Evolutionary conservation across 1,139 yeast species (phyloP).

Genomic region (Candida buenavistaensis): DNA sequence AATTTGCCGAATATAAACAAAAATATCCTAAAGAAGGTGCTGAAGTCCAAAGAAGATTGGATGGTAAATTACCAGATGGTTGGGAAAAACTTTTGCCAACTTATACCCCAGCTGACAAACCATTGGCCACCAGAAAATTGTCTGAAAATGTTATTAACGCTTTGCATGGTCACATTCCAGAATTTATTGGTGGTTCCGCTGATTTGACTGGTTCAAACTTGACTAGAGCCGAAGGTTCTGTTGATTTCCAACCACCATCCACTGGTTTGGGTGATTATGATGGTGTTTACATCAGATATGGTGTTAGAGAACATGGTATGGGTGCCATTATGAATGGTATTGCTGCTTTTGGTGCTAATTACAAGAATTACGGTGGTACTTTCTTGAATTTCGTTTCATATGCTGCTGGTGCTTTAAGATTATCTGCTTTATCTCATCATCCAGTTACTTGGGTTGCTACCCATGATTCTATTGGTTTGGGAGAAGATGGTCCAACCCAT

Average conservation of each 20-base stretch:
- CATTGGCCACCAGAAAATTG: conserved; percentile 94
- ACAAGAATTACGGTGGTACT: conserved; percentile 95
- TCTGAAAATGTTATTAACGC: conserved; percentile 78
- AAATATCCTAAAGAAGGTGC: conserved; percentile 81
- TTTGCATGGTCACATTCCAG: conserved; percentile 72
- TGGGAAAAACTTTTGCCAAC: conserved; percentile 82
- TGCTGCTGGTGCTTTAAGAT: conserved; percentile 96
- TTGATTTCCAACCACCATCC: conserved; percentile 91
- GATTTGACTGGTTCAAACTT: conserved; percentile 97
- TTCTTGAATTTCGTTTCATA: conserved; percentile 97
- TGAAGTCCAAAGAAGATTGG: conserved; percentile 80
- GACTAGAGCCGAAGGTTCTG: conserved; percentile 83
- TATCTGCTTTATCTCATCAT: conserved; percentile 90
- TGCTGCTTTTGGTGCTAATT: conserved; percentile 91
- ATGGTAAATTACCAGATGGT: conserved; percentile 76
- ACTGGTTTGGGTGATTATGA: conserved; percentile 80
- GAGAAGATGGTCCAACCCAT: conserved; percentile 99
- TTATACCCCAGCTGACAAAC: conserved; percentile 75
- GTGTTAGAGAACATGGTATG: conserved; percentile 99
- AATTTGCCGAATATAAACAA: conserved; percentile 60
- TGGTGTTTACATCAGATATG: conserved; percentile 96
- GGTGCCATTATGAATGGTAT: conserved; percentile 99
- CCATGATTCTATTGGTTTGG: conserved; percentile 98
- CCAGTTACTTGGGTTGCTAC: conserved; percentile 98
- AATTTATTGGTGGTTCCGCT: conserved; percentile 96